These are phyloP conservation scores for Dendrobium officinale DNA, from an alignment of 106 monocot genomes.

Conservation along the genomic window DNA sequence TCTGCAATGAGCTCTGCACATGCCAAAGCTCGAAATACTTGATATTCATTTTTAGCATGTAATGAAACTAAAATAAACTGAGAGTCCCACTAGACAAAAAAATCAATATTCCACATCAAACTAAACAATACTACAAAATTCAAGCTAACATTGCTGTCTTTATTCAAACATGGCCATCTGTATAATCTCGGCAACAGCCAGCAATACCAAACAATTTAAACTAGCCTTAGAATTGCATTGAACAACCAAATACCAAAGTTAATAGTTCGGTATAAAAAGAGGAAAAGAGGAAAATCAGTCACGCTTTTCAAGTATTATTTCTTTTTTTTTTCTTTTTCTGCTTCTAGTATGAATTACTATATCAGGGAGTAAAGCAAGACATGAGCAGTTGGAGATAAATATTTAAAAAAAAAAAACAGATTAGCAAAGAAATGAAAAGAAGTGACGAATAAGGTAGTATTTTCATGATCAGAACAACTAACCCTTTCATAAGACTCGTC, in stretches of 20 bases:
- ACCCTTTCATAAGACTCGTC: constrained; percentile 93
- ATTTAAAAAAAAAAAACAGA: not conserved
- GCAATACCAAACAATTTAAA: not conserved
- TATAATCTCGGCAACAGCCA: not conserved
- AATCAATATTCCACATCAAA: not conserved
- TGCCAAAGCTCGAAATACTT: not conserved
- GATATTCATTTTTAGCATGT: not conserved
- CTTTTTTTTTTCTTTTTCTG: not conserved
- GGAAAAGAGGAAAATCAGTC: not conserved
- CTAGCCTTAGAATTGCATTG: not conserved
- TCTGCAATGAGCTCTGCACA: not conserved
- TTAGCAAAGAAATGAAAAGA: not conserved
- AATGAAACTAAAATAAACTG: not conserved
- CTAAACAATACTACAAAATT: not conserved
- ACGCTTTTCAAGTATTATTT: not conserved
- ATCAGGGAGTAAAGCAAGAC: not conserved
- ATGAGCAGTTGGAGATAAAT: not conserved
- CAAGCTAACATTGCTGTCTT: not conserved
- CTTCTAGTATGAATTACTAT: not conserved
- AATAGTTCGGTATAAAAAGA: not conserved
- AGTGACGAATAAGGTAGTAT: not conserved
- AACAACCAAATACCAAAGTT: not conserved
- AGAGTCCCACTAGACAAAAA: not conserved
- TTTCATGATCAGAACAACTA: constrained; percentile 14
- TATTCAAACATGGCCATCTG: not conserved